Base-by-base conservation (phyloP, 163 green algal species). In the Trebouxia gelatinosa region DNA sequence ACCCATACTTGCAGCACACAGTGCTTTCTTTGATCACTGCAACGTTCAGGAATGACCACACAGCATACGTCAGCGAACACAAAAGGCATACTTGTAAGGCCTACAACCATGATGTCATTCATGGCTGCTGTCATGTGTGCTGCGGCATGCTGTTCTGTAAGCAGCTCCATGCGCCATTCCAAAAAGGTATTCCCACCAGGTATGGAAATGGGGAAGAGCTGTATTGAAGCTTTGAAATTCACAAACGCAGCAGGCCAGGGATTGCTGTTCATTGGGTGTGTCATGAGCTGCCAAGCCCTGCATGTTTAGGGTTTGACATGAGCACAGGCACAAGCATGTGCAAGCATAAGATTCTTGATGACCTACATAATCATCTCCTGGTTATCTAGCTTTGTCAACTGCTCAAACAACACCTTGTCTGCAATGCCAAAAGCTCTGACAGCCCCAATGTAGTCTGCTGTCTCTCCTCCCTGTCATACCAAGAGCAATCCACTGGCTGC, bases 351-450 rank as follows among this genome's bases (percentile, higher is more conserved):
- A 31, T 40, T 23, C n/a, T 32, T 3, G 35, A 39, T 34, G 16
- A 21, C 75, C 43, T 48, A 74, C 75, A 81, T 68, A 34, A 46
- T 19, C 76, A 81, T 81, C n/a, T 76, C 48, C 34, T 75, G 32
- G n/a, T 81, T 61, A 32, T 81, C 76, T 32, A 76, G 64, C 9
- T 46, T 37, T 2, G 50, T 75, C 37, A 81, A 23, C 48, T 81
- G 76, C 64, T 81, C 76, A 43, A 81, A 81, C 9, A 81, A 31
- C 29, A 81, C 2, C 26, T 81, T 81, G 31, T 75, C 62, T 32
- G 31, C 65, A 28, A 81, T 75, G n/a, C 76, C 76, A 76, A 81
- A 81, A 0, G 76, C 76, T 21, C 76, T 72, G 48, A 62, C 50
- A 6, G 76, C 76, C 11, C 76, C 76, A 40, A 81, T 58, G 35